Base-by-base conservation (phyloP, 768 basidiomycete genomes). In the Podaxis sp. region DNA sequence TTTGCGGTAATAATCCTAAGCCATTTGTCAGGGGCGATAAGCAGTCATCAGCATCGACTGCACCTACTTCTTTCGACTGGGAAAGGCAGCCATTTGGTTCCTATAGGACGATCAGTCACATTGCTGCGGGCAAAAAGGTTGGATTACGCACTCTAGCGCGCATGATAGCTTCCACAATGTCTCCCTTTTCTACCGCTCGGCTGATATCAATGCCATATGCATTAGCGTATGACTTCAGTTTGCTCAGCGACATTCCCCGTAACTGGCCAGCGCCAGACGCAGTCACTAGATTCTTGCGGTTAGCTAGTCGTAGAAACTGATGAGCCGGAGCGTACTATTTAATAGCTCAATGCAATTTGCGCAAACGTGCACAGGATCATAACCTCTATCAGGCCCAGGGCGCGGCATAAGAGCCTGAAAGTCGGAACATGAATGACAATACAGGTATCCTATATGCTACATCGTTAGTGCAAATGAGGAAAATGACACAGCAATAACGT, bases 401-500 rank as follows among this genome's bases (percentile, higher is more conserved):
- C 88, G 79, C n/a, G 90, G 90, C 84, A 90, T 84, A 42, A 93
- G 77, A 0, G 89, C 91, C 67, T 87, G 87, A 70, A 82, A 91
- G 67, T 91, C 90, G 1, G 85, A 77, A 71, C 91, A 93, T 46
- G 80, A 83, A 38, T 83, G 78, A 68, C 91, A 93, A 68, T 90
- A 92, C 4, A 76, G 72, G 70, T 84, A 89, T 35, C 90, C 90
- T 92, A 66, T 18, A 27, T 61, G 16, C 44, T 18, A 37, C 55
- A 23, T 21, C 28, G 40, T 40, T 50, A 54, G 37, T 28, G 46
- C 18, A 16, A 16, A 3, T 16, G 0, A 40, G 5, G 14, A 27
- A 51, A 7, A 37, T 48, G 58, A 38, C 35, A 44, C 25, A 55
- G 36, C 25, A 62, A 6, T 14, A 68, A 64, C 84, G 65, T 68